Conservation (phyloP, 305 asterid genomes). For the Fraxinus sp. region DNA sequence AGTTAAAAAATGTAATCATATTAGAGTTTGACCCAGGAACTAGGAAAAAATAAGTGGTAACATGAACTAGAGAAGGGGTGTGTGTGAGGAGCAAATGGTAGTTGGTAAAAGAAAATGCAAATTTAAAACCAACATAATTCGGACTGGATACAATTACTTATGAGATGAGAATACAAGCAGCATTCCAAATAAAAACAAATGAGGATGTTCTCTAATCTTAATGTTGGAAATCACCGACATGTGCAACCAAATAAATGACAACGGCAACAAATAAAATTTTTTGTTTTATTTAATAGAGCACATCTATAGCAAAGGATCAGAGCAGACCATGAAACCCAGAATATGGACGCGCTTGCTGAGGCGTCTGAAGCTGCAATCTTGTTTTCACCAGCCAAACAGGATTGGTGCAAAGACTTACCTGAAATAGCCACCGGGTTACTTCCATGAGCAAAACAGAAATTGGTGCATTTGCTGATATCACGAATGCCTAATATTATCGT, state of each 20-base stretch:
- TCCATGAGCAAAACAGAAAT: slow-evolving; percentile 14
- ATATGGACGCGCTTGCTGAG: slow-evolving; percentile 67
- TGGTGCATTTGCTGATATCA: not conserved
- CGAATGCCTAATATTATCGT: not conserved
- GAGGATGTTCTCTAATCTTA: not conserved
- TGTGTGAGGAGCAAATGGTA: not conserved
- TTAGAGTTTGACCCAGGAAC: not conserved
- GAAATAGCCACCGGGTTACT: slow-evolving; percentile 26
- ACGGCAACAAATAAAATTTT: not conserved
- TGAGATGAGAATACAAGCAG: slow-evolving; percentile 15
- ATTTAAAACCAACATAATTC: not conserved
- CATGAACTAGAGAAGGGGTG: not conserved
- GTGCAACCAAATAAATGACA: slow-evolving; percentile 7
- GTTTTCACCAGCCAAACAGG: slow-evolving; percentile 98
- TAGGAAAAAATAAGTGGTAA: not conserved
- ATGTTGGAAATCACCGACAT: not conserved
- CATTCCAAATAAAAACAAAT: slow-evolving; percentile 20
- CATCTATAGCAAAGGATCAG: slow-evolving; percentile 24
- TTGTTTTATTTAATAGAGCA: slow-evolving; percentile 2
- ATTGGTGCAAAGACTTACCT: slow-evolving; percentile 84
- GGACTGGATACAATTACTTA: not conserved
- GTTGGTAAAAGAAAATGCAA: not conserved
- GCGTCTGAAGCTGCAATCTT: slow-evolving; percentile 95
- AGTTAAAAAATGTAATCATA: not conserved
- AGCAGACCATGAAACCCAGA: slow-evolving; percentile 85